phyloP scores from a whole-genome alignment of 2,329 filamentous ascomycete genomes.

The Onygenales sp. region DNA sequence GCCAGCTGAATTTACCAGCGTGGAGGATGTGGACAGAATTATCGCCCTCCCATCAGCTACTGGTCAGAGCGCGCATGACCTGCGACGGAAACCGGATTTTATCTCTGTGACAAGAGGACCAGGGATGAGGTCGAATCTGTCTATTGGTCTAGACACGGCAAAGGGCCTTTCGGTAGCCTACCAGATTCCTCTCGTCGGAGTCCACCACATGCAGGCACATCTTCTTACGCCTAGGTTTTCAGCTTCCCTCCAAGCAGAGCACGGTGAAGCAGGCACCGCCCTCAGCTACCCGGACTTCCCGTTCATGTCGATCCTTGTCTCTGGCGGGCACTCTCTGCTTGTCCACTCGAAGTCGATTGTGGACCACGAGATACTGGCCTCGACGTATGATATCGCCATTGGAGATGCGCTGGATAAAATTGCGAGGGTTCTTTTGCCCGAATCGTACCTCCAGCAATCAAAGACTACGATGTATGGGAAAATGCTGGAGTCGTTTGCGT shows the following conservation, averaged over 20 bases:
- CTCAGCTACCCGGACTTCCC: constrained; percentile 54
- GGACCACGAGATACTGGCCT: constrained; percentile 63
- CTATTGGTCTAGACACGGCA: constrained; percentile 68
- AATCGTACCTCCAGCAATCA: constrained; percentile 42
- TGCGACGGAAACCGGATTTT: constrained; percentile 59
- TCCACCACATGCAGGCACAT: constrained; percentile 98
- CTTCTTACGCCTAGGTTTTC: constrained; percentile 77
- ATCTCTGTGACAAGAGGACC: constrained; percentile 85
- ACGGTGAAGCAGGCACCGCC: neutral
- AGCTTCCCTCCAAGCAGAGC: constrained; percentile 43
- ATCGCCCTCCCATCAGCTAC: neutral
- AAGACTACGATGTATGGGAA: constrained; percentile 70
- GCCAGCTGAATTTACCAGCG: neutral
- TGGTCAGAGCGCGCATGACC: constrained; percentile 14
- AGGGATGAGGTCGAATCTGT: constrained; percentile 72
- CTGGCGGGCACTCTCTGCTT: constrained; percentile 84
- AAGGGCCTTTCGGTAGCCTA: constrained; percentile 82
- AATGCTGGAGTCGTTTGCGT: constrained; percentile 69
- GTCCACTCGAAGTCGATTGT: constrained; percentile 61
- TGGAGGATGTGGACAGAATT: neutral
- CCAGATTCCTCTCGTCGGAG: constrained; percentile 70
- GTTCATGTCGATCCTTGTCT: constrained; percentile 80
- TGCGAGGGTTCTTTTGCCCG: constrained; percentile 65
- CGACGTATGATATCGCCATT: constrained; percentile 71
- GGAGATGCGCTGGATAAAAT: constrained; percentile 86